Base-by-base conservation (phyloP, 345 rosid species). In the thale cress (Arabidopsis thaliana) region DNA sequence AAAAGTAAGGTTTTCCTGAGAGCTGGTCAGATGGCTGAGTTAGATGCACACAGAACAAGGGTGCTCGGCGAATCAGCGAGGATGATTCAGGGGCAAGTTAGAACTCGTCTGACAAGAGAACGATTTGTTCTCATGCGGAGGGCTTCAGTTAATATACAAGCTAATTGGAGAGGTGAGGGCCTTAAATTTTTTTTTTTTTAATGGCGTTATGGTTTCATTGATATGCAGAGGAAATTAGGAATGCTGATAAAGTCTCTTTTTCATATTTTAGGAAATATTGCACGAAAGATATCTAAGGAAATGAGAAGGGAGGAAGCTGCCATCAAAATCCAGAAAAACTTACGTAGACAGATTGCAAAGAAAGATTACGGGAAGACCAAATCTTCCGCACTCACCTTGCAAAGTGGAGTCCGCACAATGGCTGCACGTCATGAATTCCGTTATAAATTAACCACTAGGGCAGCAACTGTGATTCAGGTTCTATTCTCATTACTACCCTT, bases 21-120 rank as follows among this genome's bases (percentile, higher is more conserved):
- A 85, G 93, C 87, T 63, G 91, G 89, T 62, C 93, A 89, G 62
- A 85, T 88, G 88, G 94, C 90, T 20, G 88, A 88, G 80, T 78
- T 93, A 73, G 97, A 93, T 84, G 85, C 91, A n/a, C 79, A 68
- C 68, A 87, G 87, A 79, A 80, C 85, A 58, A 81, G 66, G 75
- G 25, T 73, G 37, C 87, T 82, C 23, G 82, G 87, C 40, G 84
- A 80, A 65, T 82, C 91, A n/a, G 97, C 95, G 48, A 80, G 61
- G 67, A 76, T 84, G 71, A 83, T 94, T 80, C 98, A 94, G 71
- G 80, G 83, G 57, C 78, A 80, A 71, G 33, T 53, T 69, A 85
- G 82, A 80, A 68, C 85, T 59, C 67, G 48, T 60, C 53, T 79
- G 25, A 67, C 83, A 74, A 91, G 83, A 64, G 89, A 75, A 77